Conservation (phyloP, 768 basidiomycete genomes). For the Gymnopilus junonius region DNA sequence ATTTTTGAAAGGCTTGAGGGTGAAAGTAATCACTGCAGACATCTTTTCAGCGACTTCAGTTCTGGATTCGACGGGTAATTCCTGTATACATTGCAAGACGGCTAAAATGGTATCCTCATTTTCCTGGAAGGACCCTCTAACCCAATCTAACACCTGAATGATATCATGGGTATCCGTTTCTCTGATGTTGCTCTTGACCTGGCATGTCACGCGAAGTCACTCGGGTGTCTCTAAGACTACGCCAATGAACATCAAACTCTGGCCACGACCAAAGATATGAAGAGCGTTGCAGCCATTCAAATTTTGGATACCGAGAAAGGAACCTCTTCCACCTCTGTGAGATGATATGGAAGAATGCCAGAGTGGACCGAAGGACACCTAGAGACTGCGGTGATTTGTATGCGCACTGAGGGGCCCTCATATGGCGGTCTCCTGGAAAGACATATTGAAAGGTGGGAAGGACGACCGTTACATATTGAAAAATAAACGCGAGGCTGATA, state of each 20-base stretch:
- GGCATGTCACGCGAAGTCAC: not conserved
- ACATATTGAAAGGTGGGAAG: constrained; percentile 8
- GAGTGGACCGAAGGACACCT: constrained; percentile 10
- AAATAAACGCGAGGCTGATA: not conserved
- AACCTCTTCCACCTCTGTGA: not conserved
- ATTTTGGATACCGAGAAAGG: not conserved
- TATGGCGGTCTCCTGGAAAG: not conserved
- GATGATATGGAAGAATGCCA: not conserved
- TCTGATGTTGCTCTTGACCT: not conserved
- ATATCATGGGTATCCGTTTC: not conserved
- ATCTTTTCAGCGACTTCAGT: constrained; percentile 8
- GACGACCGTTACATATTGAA: not conserved
- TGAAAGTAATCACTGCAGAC: not conserved
- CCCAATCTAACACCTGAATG: constrained; percentile 7
- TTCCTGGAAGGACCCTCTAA: not conserved
- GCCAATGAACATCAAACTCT: constrained; percentile 13
- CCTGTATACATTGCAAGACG: constrained; percentile 10
- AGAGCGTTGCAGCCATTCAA: constrained; percentile 4
- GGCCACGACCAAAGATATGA: constrained; percentile 10
- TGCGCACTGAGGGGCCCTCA: constrained; percentile 7
- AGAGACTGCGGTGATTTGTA: constrained; percentile 16
- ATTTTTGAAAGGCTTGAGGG: not conserved
- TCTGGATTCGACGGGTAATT: not conserved
- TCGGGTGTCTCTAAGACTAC: not conserved
- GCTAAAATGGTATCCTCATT: constrained; percentile 1